Percentiles rank a stretch among this genome's conserved stretches.
Evolutionary conservation across 2,329 filamentous ascomycete genomes (phyloP).

Genomic region (Colletotrichum navitas): DNA sequence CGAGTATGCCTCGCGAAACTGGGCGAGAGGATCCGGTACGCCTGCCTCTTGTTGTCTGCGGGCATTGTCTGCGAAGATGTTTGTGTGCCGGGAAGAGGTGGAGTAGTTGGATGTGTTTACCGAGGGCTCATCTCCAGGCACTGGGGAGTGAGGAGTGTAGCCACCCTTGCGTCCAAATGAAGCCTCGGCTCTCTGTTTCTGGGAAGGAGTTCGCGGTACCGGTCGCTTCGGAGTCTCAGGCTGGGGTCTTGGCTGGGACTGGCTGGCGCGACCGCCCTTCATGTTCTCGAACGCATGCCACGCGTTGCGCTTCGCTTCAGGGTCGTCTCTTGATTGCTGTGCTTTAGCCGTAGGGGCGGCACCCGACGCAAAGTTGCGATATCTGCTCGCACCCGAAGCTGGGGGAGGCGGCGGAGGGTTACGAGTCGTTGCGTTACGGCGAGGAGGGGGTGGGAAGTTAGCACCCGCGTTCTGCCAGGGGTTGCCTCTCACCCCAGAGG

Average conservation of each 20-base stretch:
- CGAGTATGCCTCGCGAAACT: conserved; percentile 59
- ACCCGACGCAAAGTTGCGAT: conserved; percentile 58
- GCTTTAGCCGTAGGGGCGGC: conserved; percentile 60
- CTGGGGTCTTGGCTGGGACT: conserved; percentile 47
- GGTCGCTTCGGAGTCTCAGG: conserved; percentile 52
- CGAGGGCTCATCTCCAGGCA: conserved; percentile 64
- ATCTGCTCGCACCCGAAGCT: conserved; percentile 60
- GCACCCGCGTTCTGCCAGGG: conserved; percentile 65
- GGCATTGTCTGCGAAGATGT: conserved; percentile 45
- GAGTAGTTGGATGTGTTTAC: conserved; percentile 65
- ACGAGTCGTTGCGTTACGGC: conserved; percentile 52
- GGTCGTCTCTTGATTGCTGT: conserved; percentile 46
- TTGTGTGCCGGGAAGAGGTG: conserved; percentile 49
- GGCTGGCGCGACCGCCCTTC: conserved; percentile 52
- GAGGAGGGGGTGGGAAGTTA: conserved; percentile 65
- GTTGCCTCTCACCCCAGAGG: conserved; percentile 69
- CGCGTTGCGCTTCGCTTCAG: conserved; percentile 57
- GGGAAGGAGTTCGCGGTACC: conserved; percentile 63
- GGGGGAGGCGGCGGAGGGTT: conserved; percentile 42
- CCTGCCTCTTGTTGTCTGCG: conserved; percentile 45
- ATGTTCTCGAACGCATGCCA: conserved; percentile 59
- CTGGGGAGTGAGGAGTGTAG: conserved; percentile 63
- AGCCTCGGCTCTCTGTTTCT: conserved; percentile 66
- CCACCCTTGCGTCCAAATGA: conserved; percentile 67
- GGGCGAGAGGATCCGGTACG: conserved; percentile 61